Base-by-base conservation (phyloP, 345 rosid genomes). In the Theobroma cacao region DNA sequence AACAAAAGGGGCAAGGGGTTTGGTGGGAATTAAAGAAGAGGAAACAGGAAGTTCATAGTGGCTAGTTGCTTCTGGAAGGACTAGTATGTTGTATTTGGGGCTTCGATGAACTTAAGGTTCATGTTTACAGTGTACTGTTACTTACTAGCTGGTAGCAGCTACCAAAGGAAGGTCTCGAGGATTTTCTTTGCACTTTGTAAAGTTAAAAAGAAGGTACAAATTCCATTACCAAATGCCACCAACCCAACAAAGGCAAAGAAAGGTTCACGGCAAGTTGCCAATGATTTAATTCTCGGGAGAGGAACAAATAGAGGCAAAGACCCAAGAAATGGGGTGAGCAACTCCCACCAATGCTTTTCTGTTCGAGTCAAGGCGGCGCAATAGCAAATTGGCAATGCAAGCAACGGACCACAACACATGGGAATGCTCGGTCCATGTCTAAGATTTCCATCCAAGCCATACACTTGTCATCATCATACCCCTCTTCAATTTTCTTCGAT, bases 291-390 rank as follows among this genome's bases (percentile, higher is more conserved):
- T 30, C 48, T 30, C 58, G 28, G 34, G 22, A 24, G n/a, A 41
- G 72, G 73, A 43, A 68, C 73, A 68, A 43, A 43, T 68, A 67
- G 52, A 67, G 74, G 74, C 74, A 47, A 70, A 70, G 59, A 70
- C 59, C 75, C 75, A 31, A 70, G 60, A 70, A 31, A 48, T 48
- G 17, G 59, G 75, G 59, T 48, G 18, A 4, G 48, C 5, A 20
- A 9, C 41, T 70, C 60, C 75, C 28, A 70, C 75, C 75, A 48
- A 18, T 50, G 18, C 59, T 70, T 70, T 70, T 67, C 17, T 41
- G 38, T 41, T 41, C 10, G 13, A 28, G 74, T 70, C 60, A 71
- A 71, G n/a, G n/a, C n/a, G n/a, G n/a, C n/a, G n/a, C n/a, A n/a
- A n/a, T n/a, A n/a, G n/a, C n/a, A n/a, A n/a, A n/a, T n/a, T n/a